phyloP scores from a whole-genome alignment of 179 eudicot species.

The Sideroxylon spinosum region DNA sequence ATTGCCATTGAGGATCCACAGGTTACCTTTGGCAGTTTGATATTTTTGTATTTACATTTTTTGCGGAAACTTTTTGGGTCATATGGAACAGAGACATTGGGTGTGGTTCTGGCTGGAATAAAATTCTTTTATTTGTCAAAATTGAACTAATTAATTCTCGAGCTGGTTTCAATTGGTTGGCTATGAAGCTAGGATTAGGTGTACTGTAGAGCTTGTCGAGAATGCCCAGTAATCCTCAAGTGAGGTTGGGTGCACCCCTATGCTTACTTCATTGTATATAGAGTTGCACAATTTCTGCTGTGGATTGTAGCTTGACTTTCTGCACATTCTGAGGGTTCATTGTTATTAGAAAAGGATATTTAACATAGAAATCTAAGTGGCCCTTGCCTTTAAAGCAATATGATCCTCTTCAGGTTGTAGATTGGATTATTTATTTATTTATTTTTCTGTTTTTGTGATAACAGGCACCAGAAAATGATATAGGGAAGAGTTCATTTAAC shows the following conservation, averaged over 20 bases:
- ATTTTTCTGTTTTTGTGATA: conserved; percentile 17
- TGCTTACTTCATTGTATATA: not conserved
- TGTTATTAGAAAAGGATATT: not conserved
- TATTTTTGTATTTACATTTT: not conserved
- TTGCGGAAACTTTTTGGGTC: not conserved
- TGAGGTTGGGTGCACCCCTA: not conserved
- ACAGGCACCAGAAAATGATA: conserved; percentile 91
- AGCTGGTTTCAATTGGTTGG: conserved; percentile 14
- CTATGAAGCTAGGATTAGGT: not conserved
- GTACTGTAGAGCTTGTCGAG: conserved; percentile 5
- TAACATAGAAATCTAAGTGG: not conserved
- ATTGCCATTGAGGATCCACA: conserved; percentile 90
- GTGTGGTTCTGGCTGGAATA: not conserved
- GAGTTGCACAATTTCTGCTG: not conserved
- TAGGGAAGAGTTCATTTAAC: conserved; percentile 87
- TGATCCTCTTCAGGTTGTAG: not conserved
- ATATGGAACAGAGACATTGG: not conserved
- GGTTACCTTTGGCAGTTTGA: conserved; percentile 32
- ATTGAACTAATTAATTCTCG: not conserved
- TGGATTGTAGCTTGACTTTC: not conserved
- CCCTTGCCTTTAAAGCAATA: conserved; percentile 4
- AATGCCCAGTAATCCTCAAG: not conserved
- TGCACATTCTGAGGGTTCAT: not conserved
- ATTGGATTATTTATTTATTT: not conserved
- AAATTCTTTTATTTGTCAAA: not conserved